Conservation (phyloP, 177 flowering plant species). For the Tripterygium wilfordii region DNA sequence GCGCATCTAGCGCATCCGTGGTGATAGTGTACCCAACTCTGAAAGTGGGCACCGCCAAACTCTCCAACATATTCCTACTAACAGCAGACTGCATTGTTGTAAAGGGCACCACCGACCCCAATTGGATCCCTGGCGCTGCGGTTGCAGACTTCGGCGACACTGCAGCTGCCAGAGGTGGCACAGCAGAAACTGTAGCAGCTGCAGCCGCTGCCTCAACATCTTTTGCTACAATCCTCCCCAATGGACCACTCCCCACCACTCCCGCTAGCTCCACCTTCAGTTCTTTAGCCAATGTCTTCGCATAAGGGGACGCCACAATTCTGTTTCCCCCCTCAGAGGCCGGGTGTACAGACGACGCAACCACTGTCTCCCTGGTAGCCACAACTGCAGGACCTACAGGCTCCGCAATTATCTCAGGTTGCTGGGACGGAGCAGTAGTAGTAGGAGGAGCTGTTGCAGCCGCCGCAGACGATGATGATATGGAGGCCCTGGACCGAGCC, state of each 20-base stretch:
- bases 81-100: slow-evolving; percentile 95
- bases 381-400: slow-evolving; percentile 42
- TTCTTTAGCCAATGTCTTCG: slow-evolving; percentile 91
- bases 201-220: slow-evolving; percentile 83
- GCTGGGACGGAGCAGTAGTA: slow-evolving; percentile 8
- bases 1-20: slow-evolving; percentile 81
- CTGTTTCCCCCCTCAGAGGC: slow-evolving; percentile 89
- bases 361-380: slow-evolving; percentile 6
- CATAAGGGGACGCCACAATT: slow-evolving; percentile 91
- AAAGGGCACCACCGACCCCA: slow-evolving; percentile 72
- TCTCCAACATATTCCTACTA: slow-evolving; percentile 90
- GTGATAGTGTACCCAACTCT: slow-evolving; percentile 92
- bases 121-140: slow-evolving; percentile 38
- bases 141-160: slow-evolving; percentile 88
- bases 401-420: slow-evolving; percentile 21
- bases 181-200: slow-evolving; percentile 28
- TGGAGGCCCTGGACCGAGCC: slow-evolving; percentile 54
- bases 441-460: slow-evolving; percentile 2
- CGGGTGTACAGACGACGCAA: slow-evolving; percentile 54
- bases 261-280: slow-evolving; percentile 68
- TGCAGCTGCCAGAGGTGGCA: slow-evolving; percentile 83
- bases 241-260: slow-evolving; percentile 74
- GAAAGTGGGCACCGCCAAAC: slow-evolving; percentile 80
- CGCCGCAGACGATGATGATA: slow-evolving; percentile 20
- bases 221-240: slow-evolving; percentile 87